Evolutionary conservation across 2,329 filamentous ascomycete species (phyloP), one percentile per base, ranked within the genome.

Genomic region (Didymella exigua): DNA sequence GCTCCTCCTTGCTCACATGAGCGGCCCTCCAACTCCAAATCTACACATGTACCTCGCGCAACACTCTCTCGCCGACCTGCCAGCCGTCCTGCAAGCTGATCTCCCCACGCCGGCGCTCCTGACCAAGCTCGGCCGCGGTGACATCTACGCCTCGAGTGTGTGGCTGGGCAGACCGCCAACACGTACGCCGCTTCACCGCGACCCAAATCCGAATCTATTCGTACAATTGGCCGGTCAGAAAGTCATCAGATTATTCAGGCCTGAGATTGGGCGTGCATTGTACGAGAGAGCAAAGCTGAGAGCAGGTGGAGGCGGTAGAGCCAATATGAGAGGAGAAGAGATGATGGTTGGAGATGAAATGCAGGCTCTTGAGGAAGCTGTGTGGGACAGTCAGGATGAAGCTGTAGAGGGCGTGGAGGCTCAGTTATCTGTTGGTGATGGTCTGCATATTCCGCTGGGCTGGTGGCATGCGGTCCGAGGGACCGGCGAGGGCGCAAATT

Each of bases 201-300:
- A 99, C 68, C 95, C 95, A 0, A 98, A 98, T 67, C 91, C 91
- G 0, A 99, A 99, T 70, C 67, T 97, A 0, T 96, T 98, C 71
- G 85, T 90, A 40, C 95, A 99, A 75, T 75, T 98, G 11, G 85
- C 85, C 14, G 86, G 90, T 4, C 75, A 70, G 46, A 99, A 99
- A 75, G 72, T 78, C 0, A 79, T 97, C 14, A 82, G 92, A n/a
- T 71, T 97, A 11, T 80, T 93, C 54, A 77, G 81, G 4, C 91
- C 92, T 0, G 68, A 75, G 0, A 68, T 79, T 3, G 95, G 95
- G 0, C 77, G 83, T 41, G 74, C 66, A 0, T 71, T 96, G 2
- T 96, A 92, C 71, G 78, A 77, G 30, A 67, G 69, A 27, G 79
- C 83, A n/a, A 50, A 48, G 38, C 46, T 40, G 36, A 49, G 43